Evolutionary conservation across 192 early-diverging fungal genomes (phyloP).

Genomic region (Tieghemiomyces parasiticus): DNA sequence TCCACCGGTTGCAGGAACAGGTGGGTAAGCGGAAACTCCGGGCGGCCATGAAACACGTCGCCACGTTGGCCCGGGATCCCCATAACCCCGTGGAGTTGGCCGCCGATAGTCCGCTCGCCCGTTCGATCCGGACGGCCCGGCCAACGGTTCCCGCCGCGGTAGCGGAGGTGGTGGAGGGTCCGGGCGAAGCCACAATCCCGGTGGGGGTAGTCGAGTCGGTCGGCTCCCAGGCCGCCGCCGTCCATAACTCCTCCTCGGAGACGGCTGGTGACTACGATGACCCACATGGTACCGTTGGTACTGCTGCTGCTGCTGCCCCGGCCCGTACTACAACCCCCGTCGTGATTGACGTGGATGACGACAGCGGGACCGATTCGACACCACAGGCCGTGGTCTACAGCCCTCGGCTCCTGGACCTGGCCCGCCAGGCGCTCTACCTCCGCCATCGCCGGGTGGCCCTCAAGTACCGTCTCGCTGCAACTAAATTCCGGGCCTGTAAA

Average conservation of each 20-base stretch:
- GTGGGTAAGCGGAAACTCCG: slow-evolving; percentile 69
- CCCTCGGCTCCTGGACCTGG: slow-evolving; percentile 59
- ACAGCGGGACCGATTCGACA: slow-evolving; percentile 29
- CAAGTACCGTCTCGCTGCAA: slow-evolving; percentile 62
- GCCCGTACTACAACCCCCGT: too few species aligned
- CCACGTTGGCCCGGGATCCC: slow-evolving; percentile 49
- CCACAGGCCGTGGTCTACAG: slow-evolving; percentile 47
- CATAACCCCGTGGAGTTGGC: slow-evolving; percentile 21
- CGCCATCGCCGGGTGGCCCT: slow-evolving; percentile 63
- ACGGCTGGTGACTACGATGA: not conserved
- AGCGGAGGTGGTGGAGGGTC: not conserved
- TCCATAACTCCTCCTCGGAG: not conserved
- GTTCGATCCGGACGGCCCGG: slow-evolving; percentile 18
- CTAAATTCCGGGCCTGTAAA: slow-evolving; percentile 68
- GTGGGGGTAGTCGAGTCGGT: too few species aligned
- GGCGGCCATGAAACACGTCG: slow-evolving; percentile 67
- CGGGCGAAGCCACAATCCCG: not conserved
- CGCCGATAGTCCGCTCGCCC: slow-evolving; percentile 15
- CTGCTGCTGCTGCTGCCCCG: not conserved
- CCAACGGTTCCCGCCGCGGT: slow-evolving; percentile 7
- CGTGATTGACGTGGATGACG: slow-evolving; percentile 16
- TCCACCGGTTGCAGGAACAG: slow-evolving; percentile 52
- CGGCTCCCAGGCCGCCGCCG: too few species aligned
- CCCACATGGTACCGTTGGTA: not conserved
- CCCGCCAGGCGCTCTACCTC: slow-evolving; percentile 61